Base-by-base conservation (phyloP, 75 land plant genomes). In the Ceratopteris richardii region DNA sequence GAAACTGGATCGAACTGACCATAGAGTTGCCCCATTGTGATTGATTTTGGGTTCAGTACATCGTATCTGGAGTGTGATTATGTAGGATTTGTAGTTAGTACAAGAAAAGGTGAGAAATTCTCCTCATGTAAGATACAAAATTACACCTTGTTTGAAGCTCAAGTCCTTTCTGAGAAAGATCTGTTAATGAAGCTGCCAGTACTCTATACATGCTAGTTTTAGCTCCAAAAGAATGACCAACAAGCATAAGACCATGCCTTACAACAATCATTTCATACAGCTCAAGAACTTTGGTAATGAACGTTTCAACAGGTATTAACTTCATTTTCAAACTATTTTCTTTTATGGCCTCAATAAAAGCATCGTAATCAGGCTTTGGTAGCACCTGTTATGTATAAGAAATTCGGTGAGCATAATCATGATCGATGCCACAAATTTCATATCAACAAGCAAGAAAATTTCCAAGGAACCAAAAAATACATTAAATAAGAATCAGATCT, bases 1-100 rank as follows among this genome's bases (percentile, higher is more conserved):
- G 70, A 67, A n/a, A 67, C 70, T 19, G 70, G 64, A 47, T 67
- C 70, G 59, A 67, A 67, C 22, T 67, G 70, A 19, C 70, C 70
- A 67, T 67, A 67, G 3, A 67, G 40, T 29, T 67, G 70, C 17
- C 70, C 70, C 70, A 67, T 67, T 0, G 70, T 67, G 1, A 67
- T 67, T 20, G 70, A 67, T 30, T 67, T 67, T 29, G 70, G 70
- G 51, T 67, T 67, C 57, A 67, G 50, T 23, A 67, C 48, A 50
- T 67, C 52, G 40, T 50, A 67, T 52, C 70, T 67, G 63, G 19
- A 51, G 14, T 3, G 9, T 33, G 37, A 33, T 4, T 33, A 33
- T 33, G 3, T 33, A 33, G 3, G 9, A 33, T n/a, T n/a, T n/a
- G n/a, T n/a, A n/a, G n/a, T n/a, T n/a, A n/a, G n/a, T n/a, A n/a